Conservation (phyloP, 495 filamentous ascomycete genomes). For the Lepidopterella palustris region DNA sequence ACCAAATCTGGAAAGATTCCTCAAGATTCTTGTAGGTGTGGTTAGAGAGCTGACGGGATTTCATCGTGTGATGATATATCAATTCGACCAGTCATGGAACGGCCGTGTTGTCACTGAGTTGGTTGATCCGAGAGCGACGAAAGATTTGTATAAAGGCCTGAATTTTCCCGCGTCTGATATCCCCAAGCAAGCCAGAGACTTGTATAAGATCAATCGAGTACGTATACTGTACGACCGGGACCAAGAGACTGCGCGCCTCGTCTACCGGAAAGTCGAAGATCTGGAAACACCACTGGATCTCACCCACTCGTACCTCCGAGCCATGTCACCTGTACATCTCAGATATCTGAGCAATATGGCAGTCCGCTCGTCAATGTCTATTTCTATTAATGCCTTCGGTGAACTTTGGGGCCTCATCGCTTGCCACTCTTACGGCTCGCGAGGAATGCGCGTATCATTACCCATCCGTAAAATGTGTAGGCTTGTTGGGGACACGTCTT, state of each 20-base stretch:
- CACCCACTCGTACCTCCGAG: slow-evolving; percentile 76
- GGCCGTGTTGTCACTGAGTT: slow-evolving; percentile 83
- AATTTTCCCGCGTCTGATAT: slow-evolving; percentile 92
- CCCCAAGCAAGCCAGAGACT: slow-evolving; percentile 73
- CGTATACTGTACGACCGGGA: slow-evolving; percentile 72
- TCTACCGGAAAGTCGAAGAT: slow-evolving; percentile 73
- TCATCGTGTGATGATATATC: slow-evolving; percentile 89
- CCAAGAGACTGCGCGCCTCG: slow-evolving; percentile 68
- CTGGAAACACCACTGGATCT: slow-evolving; percentile 75
- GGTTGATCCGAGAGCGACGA: slow-evolving; percentile 70
- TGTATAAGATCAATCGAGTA: slow-evolving; percentile 77
- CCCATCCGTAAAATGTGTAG: slow-evolving; percentile 91
- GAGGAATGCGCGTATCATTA: slow-evolving; percentile 84
- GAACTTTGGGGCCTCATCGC: slow-evolving; percentile 88
- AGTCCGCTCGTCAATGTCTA: slow-evolving; percentile 87
- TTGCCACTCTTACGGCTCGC: slow-evolving; percentile 72
- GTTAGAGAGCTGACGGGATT: slow-evolving; percentile 88
- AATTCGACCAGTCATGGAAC: slow-evolving; percentile 79
- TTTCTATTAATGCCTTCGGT: slow-evolving; percentile 78
- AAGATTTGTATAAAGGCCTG: slow-evolving; percentile 82
- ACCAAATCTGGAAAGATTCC: slow-evolving; percentile 57
- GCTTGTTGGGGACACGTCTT: slow-evolving; percentile 81
- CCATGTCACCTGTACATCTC: slow-evolving; percentile 85
- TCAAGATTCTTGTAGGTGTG: slow-evolving; percentile 68
- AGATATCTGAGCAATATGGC: slow-evolving; percentile 91